Evolutionary conservation across 495 filamentous ascomycete species (phyloP).

Genomic region (Aspergillus nidulans): DNA sequence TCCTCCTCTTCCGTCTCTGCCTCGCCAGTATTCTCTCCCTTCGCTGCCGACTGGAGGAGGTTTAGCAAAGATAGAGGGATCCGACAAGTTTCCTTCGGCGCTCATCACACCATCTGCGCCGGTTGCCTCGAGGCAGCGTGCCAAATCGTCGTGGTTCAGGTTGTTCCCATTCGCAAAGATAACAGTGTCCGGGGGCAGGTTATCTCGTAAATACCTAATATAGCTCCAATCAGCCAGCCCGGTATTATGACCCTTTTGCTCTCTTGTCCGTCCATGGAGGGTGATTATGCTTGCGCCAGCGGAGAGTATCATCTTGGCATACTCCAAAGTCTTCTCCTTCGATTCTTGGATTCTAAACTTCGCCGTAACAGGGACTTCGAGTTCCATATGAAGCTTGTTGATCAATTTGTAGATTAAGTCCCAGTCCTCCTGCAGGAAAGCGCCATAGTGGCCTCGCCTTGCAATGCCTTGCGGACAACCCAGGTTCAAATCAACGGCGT

Average conservation of each 20-base stretch:
- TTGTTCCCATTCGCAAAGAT: constrained; percentile 97
- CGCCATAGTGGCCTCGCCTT: constrained; percentile 81
- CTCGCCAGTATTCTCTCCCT: constrained; percentile 78
- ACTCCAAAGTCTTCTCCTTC: constrained; percentile 78
- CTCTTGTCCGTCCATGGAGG: constrained; percentile 81
- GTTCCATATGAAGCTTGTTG: constrained; percentile 63
- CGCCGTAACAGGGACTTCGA: constrained; percentile 81
- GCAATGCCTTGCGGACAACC: constrained; percentile 99
- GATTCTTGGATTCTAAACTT: constrained; percentile 92
- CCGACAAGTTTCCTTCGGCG: constrained; percentile 88
- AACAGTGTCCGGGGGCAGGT: constrained; percentile 80
- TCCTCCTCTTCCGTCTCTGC: constrained; percentile 73
- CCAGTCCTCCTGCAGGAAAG: constrained; percentile 93
- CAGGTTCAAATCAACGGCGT: constrained; percentile 93
- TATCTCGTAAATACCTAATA: constrained; percentile 76
- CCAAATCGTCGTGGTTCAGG: constrained; percentile 76
- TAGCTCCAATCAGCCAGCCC: constrained; percentile 88
- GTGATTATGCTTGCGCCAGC: constrained; percentile 91
- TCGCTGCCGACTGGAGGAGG: constrained; percentile 60
- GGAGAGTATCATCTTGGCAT: constrained; percentile 80
- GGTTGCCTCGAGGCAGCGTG: constrained; percentile 72
- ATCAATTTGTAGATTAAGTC: constrained; percentile 75
- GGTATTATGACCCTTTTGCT: constrained; percentile 95
- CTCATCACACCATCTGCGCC: constrained; percentile 93
- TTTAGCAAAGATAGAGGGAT: constrained; percentile 79